Evolutionary conservation across 768 basidiomycete genomes (phyloP).

Genomic region (Leucosporidium scottii): DNA sequence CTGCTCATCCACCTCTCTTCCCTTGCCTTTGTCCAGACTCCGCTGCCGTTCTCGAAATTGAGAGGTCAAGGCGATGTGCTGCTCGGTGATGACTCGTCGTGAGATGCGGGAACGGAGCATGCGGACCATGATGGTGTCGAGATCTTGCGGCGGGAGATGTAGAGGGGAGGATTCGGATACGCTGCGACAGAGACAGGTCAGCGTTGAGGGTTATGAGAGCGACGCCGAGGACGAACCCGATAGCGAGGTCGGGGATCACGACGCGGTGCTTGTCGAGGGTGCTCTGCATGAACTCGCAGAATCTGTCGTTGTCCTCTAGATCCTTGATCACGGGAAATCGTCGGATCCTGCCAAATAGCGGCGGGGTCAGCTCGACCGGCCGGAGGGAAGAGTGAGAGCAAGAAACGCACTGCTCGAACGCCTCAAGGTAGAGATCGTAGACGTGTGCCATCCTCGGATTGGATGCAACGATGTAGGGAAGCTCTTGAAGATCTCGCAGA

Average conservation of each 20-base stretch:
- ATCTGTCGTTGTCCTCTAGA: slow-evolving; percentile 65
- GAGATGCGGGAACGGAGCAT: slow-evolving; percentile 90
- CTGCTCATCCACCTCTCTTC: slow-evolving; percentile 50
- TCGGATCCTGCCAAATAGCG: slow-evolving; percentile 52
- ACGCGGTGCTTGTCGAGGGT: slow-evolving; percentile 70
- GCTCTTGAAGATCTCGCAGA: slow-evolving; percentile 71
- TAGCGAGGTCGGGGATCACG: slow-evolving; percentile 28
- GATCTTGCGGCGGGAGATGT: slow-evolving; percentile 64
- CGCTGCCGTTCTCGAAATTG: slow-evolving; percentile 44
- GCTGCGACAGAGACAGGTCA: slow-evolving; percentile 58
- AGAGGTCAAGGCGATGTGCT: slow-evolving; percentile 74
- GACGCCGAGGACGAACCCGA: neutral
- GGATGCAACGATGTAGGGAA: slow-evolving; percentile 80
- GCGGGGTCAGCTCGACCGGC: slow-evolving; percentile 2
- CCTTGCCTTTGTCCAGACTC: slow-evolving; percentile 43
- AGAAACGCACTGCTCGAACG: slow-evolving; percentile 65
- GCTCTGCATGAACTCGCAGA: slow-evolving; percentile 62
- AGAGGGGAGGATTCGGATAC: slow-evolving; percentile 79
- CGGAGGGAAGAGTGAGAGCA: neutral
- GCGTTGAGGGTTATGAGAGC: slow-evolving; percentile 48
- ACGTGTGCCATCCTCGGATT: slow-evolving; percentile 75
- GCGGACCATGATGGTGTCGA: slow-evolving; percentile 80
- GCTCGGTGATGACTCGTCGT: slow-evolving; percentile 77
- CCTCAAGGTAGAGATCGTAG: slow-evolving; percentile 81
- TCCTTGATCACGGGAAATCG: slow-evolving; percentile 64